A percentile compares a stretch with the other conserved stretches of the same genome.
These are phyloP conservation scores for Neofusicoccum laricinum DNA, from an alignment of 2,329 filamentous ascomycete genomes.

Conservation along the genomic window DNA sequence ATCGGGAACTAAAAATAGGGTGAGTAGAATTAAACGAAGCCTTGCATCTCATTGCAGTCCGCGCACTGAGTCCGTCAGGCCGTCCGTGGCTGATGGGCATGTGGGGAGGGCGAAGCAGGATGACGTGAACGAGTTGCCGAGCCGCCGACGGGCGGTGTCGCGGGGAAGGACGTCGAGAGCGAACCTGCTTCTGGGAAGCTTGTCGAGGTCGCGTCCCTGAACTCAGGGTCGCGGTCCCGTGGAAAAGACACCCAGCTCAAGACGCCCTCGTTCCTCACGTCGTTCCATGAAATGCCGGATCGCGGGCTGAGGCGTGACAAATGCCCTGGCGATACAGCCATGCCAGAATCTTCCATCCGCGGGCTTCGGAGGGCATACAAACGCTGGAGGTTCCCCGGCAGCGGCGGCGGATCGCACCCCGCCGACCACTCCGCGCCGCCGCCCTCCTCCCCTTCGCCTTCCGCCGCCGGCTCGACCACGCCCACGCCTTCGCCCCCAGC, in stretches of 20 bases:
- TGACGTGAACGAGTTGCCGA: constrained; percentile 4
- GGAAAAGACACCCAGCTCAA: background rate
- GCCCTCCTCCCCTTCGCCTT: background rate
- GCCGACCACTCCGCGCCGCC: constrained; percentile 5
- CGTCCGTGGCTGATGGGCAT: background rate
- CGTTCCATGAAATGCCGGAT: background rate
- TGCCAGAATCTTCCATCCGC: constrained; percentile 16
- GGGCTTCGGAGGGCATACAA: constrained; percentile 11
- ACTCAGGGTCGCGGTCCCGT: background rate
- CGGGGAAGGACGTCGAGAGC: background rate
- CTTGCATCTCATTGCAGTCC: background rate
- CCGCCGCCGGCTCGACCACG: background rate
- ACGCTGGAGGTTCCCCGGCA: constrained; percentile 5
- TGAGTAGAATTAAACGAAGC: background rate
- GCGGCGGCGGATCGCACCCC: background rate
- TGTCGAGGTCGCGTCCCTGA: background rate
- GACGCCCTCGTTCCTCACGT: background rate
- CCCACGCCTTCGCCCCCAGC: background rate
- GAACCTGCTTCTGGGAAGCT: background rate
- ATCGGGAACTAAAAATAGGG: background rate
- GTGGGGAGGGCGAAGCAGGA: background rate
- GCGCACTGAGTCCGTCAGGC: background rate
- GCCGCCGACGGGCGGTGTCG: background rate
- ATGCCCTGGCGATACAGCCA: constrained; percentile 3
- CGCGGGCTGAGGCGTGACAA: constrained; percentile 1